Conservation (phyloP, 169 alveolate genomes). For the Cryptosporidium meleagridis region DNA sequence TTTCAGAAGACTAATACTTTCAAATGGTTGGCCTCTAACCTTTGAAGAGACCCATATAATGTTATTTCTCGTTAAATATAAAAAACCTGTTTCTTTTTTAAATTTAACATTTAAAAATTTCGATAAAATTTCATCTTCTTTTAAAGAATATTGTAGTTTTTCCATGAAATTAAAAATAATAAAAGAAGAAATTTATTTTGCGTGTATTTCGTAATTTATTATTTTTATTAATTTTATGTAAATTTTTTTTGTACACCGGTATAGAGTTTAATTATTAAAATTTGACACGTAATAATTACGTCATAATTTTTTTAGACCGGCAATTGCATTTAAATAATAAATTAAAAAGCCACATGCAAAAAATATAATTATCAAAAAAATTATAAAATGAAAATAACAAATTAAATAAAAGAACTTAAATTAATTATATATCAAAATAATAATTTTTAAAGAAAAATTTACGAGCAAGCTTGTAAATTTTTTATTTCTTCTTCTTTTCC, state of each 20-base stretch:
- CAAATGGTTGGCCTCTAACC: constrained; percentile 7
- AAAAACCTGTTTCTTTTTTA: constrained; percentile 53
- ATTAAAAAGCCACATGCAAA: not conserved
- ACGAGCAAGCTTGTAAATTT: not conserved
- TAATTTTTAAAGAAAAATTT: not conserved
- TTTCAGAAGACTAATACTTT: not conserved
- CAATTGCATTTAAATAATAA: not conserved
- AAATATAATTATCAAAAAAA: not conserved
- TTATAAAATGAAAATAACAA: not conserved
- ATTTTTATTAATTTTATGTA: not conserved
- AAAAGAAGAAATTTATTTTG: not conserved
- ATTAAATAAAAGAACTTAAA: not conserved
- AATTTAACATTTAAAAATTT: constrained; percentile 17
- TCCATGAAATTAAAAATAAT: not conserved
- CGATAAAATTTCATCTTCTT: not conserved
- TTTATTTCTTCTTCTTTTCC: constrained; percentile 73
- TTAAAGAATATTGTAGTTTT: constrained; percentile 12
- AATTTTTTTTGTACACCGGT: not conserved
- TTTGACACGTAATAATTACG: constrained; percentile 2
- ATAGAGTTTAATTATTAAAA: constrained; percentile 1
- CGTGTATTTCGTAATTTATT: too few relatives aligned
- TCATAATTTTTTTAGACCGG: not conserved
- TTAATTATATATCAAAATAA: too few relatives aligned
- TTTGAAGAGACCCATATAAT: constrained; percentile 40
- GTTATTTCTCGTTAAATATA: constrained; percentile 24